Evolutionary conservation across 1,284 basidiomycete species (phyloP), one percentile per base, ranked within the genome.

Genomic region (Ustanciosporium gigantosporum): DNA sequence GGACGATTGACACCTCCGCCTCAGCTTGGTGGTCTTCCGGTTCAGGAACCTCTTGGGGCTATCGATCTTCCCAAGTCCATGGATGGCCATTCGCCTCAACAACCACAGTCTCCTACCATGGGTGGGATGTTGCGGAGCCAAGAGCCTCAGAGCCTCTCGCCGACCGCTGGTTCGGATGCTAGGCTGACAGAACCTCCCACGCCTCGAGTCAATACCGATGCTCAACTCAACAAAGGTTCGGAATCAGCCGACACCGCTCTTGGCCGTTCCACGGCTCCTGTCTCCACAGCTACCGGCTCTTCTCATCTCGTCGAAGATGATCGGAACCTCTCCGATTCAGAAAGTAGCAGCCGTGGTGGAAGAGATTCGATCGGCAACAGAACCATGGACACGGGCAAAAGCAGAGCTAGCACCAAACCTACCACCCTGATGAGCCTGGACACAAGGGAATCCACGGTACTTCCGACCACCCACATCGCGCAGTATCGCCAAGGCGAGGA

Each of bases 361-460:
- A 47, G 61, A n/a, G 61, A 70, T 37, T 68, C 66, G 35, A 53
- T 66, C 31, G 68, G 61, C 41, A 68, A 65, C 39, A 46, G 66
- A 20, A 71, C 68, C 15, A 59, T 68, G 58, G 70, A 73, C 49
- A 73, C 70, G 1, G 53, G 61, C 39, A 89, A 87, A 72, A 86
- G 88, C 68, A 84, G 88, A 19, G 89, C 90, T 0, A 91, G 89
- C 73, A 97, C 93, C 5, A 96, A 96, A 78, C 93, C 91, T 2
- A 97, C 93, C 2, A 97, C 93, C 0, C 79, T 95, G 21, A 83
- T 95, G 34, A 91, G 89, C 66, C 84, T 94, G 53, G 92, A 96
- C 14, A 67, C 56, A 7, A 59, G 64, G 31, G 67, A 62, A 17
- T 38, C 49, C 6, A 44, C 42, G 3, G 40, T 66, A 15, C 48